Evolutionary conservation across 2,329 filamentous ascomycete genomes (phyloP), one percentile per base, ranked within the genome.

Genomic region (Fusarium oligoseptatum): DNA sequence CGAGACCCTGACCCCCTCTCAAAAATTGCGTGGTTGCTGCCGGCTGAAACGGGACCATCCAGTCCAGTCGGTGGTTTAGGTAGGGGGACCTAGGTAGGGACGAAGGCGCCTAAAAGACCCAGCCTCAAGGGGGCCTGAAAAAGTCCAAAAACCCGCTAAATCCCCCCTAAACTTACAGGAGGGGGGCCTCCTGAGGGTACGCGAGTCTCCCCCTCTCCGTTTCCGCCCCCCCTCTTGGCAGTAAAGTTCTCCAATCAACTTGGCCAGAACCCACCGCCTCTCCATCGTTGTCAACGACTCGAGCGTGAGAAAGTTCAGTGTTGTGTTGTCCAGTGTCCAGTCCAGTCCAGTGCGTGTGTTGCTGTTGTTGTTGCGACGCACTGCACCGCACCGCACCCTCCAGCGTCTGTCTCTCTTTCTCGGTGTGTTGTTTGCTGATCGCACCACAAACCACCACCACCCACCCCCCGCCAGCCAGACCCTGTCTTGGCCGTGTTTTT

Each of bases 181-280:
- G 43, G 37, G 27, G 27, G 56, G 43, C 71, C 71, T 71, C 37
- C 37, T 60, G 37, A 57, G 60, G 14, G 48, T 60, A 36, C 55
- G n/a, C 50, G 39, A 64, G 60, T 57, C 56, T 62, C 5, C 60
- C 64, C 57, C 52, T 68, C 72, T 39, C 62, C 62, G 68, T 73
- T 65, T 64, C 60, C 55, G 71, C 67, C 71, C 71, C 56, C 56
- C 36, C 56, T 36, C 70, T 71, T 72, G 76, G 76, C 62, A 57
- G 63, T 34, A 60, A 52, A 45, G 60, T 61, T 56, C 64, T 69
- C 73, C 74, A 78, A 78, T 78, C 76, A 78, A 55, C 73, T 74
- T 58, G 55, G 58, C 62, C 69, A 73, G 65, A 75, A 70, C 73
- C 76, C 76, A 78, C 74, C 75, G 72, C 75, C 70, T 73, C 72